phyloP scores from a whole-genome alignment of 1,284 basidiomycete species.

The Boletellus deceptivus region DNA sequence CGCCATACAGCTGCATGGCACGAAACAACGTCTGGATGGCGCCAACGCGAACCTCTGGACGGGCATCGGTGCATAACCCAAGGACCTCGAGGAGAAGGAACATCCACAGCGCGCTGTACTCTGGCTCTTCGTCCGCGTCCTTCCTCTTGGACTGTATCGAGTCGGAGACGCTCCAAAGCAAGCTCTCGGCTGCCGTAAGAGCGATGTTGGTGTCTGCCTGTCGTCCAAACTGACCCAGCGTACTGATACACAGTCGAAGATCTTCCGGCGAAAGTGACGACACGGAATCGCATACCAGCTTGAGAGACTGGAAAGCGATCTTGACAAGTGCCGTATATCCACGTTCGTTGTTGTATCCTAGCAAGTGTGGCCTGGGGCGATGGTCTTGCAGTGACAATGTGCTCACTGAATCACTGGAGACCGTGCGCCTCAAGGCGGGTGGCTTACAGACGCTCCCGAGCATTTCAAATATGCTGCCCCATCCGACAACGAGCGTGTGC shows the following conservation, averaged over 20 bases:
- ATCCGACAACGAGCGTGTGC: slow-evolving; percentile 87
- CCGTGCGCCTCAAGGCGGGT: slow-evolving; percentile 37
- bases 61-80: slow-evolving; percentile 75
- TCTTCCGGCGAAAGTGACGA: slow-evolving; percentile 78
- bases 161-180: slow-evolving; percentile 93
- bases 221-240: slow-evolving; percentile 86
- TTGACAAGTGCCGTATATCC: slow-evolving; percentile 70
- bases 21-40: slow-evolving; percentile 95
- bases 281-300: slow-evolving; percentile 91
- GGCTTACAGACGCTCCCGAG: slow-evolving; percentile 78
- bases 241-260: slow-evolving; percentile 84
- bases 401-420: slow-evolving; percentile 44
- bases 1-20: slow-evolving; percentile 90
- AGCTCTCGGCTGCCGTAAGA: slow-evolving; percentile 84
- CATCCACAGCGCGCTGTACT: slow-evolving; percentile 88
- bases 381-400: slow-evolving; percentile 38
- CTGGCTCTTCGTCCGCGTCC: slow-evolving; percentile 61
- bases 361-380: slow-evolving; percentile 45
- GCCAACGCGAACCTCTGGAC: slow-evolving; percentile 87
- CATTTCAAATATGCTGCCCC: slow-evolving; percentile 92
- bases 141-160: slow-evolving; percentile 80
- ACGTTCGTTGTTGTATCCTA: slow-evolving; percentile 61
- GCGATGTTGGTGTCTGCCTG: slow-evolving; percentile 96
- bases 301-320: slow-evolving; percentile 92
- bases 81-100: slow-evolving; percentile 84